These are phyloP conservation scores for Verruconis gallopava DNA, from an alignment of 2,329 filamentous ascomycete species.

Conservation along the genomic window DNA sequence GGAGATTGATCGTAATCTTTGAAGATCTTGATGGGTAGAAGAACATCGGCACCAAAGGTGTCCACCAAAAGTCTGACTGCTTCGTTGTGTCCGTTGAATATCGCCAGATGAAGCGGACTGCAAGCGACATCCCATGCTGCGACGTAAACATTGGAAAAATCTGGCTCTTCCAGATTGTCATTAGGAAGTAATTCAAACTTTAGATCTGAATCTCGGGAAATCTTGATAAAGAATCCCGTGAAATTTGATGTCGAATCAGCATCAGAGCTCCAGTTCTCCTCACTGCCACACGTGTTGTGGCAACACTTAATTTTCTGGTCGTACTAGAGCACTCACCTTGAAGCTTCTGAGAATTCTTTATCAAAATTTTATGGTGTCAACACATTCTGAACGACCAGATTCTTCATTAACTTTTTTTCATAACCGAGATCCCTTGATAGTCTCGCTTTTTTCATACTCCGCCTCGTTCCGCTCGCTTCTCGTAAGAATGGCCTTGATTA, in stretches of 20 bases:
- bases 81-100: slow-evolving; percentile 56
- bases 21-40: slow-evolving; percentile 59
- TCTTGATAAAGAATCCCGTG: slow-evolving; percentile 64
- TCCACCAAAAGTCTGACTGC: slow-evolving; percentile 55
- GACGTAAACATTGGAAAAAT: slow-evolving; percentile 67
- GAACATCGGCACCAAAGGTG: slow-evolving; percentile 62
- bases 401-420: no score
- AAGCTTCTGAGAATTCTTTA: no score
- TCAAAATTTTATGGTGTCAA: no score
- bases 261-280: slow-evolving; percentile 18
- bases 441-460: slow-evolving; percentile 43
- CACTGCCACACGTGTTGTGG: slow-evolving; percentile 37
- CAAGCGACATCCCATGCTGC: slow-evolving; percentile 67
- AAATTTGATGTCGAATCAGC: slow-evolving; percentile 21
- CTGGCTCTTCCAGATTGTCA: slow-evolving; percentile 52
- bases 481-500: slow-evolving; percentile 58
- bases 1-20: slow-evolving; percentile 35
- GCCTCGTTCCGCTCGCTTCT: slow-evolving; percentile 65
- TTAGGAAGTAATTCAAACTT: slow-evolving; percentile 33
- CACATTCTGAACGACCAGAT: no score
- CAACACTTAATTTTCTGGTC: no score
- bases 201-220: slow-evolving; percentile 38
- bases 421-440: slow-evolving; percentile 28
- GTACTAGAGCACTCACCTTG: no score
- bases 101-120: slow-evolving; percentile 67